These are phyloP conservation scores for Macrolepiota dolichaula DNA, from an alignment of 768 basidiomycete genomes.

Conservation along the genomic window DNA sequence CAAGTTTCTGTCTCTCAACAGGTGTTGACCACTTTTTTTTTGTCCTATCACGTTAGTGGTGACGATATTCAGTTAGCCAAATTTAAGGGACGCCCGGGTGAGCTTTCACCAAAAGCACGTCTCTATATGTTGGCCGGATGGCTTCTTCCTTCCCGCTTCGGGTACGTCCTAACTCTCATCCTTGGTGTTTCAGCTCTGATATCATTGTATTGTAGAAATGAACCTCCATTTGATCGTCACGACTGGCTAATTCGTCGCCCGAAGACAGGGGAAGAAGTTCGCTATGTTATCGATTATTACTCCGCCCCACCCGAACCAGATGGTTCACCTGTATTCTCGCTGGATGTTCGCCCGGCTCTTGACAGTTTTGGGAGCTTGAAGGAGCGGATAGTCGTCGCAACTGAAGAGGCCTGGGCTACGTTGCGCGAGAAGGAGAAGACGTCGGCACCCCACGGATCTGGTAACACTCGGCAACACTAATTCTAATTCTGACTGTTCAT, in stretches of 20 bases:
- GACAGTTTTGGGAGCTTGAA: constrained; percentile 79
- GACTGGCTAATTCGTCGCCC: constrained; percentile 94
- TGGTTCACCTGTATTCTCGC: constrained; percentile 90
- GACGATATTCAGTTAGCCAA: constrained; percentile 73
- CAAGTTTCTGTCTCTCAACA: not conserved
- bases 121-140: constrained; percentile 85
- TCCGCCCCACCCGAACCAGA: constrained; percentile 86
- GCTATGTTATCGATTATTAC: constrained; percentile 99
- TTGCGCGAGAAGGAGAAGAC: constrained; percentile 30
- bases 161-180: constrained; percentile 44
- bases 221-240: constrained; percentile 96
- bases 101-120: constrained; percentile 92
- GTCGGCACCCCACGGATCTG: not conserved
- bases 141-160: constrained; percentile 87
- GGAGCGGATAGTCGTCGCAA: constrained; percentile 67
- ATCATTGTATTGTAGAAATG: constrained; percentile 47
- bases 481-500: not conserved
- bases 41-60: constrained; percentile 35
- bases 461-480: not conserved
- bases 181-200: not conserved
- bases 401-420: constrained; percentile 62
- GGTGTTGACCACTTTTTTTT: not conserved
- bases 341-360: constrained; percentile 94
- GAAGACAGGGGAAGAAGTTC: constrained; percentile 74
- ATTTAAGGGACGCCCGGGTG: constrained; percentile 89